These are phyloP conservation scores for Closterium sp. DNA, from an alignment of 139 green algal genomes.

Conservation along the genomic window DNA sequence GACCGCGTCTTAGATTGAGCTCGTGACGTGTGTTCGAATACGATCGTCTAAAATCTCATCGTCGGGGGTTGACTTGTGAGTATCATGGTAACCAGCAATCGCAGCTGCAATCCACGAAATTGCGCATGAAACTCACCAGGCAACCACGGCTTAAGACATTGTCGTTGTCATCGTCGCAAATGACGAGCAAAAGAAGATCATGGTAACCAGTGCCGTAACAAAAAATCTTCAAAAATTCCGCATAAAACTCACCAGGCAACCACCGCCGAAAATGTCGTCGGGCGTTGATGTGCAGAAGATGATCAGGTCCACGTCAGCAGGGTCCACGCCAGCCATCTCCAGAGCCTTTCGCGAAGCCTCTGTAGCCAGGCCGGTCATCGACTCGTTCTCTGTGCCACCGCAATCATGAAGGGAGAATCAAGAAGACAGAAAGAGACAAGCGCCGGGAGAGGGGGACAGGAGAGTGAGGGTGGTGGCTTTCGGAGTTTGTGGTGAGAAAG, in stretches of 20 bases:
- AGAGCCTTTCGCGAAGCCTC: conserved; percentile 71
- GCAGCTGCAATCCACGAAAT: no score
- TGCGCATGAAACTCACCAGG: conserved; percentile 43
- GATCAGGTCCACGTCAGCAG: conserved; percentile 86
- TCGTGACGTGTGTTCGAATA: not conserved
- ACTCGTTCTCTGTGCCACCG: conserved; percentile 34
- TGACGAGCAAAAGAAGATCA: no score
- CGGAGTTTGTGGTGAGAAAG: not conserved
- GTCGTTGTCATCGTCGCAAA: no score
- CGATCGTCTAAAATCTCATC: not conserved
- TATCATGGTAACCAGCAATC: no score
- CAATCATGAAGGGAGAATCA: not conserved
- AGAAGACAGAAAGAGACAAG: not conserved
- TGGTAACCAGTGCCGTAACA: no score
- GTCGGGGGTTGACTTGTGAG: no score
- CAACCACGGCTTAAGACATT: conserved; percentile 92
- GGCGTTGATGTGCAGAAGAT: conserved; percentile 90
- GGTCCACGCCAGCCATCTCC: conserved; percentile 80
- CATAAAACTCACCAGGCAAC: conserved; percentile 58
- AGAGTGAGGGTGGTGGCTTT: not conserved
- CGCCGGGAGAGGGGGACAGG: no score
- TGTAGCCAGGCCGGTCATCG: conserved; percentile 64
- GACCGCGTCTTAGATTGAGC: not conserved
- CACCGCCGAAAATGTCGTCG: conserved; percentile 93
- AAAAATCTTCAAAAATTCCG: no score